Conservation (phyloP, 257 asterid genomes). For the Penstemon davidsonii region DNA sequence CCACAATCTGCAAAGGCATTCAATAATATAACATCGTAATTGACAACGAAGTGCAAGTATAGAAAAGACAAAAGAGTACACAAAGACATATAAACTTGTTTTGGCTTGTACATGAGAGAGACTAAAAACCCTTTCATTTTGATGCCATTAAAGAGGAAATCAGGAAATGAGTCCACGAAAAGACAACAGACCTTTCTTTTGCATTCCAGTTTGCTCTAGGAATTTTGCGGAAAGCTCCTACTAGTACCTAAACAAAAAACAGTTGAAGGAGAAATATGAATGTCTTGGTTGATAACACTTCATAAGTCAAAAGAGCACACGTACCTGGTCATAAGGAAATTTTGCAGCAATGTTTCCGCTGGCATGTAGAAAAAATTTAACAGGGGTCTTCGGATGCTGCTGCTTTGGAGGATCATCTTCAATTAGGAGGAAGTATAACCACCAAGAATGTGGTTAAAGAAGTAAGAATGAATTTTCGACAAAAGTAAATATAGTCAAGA, state of each 20-base stretch:
- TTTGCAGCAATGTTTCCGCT: slow-evolving; percentile 78
- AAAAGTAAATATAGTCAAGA: slow-evolving; percentile 1
- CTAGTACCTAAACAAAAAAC: slow-evolving; percentile 46
- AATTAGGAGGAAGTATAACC: slow-evolving; percentile 15
- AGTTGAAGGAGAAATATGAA: slow-evolving; percentile 24
- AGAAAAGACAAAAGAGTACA: slow-evolving; percentile 12
- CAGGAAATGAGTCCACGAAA: slow-evolving; percentile 14
- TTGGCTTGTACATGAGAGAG: slow-evolving; percentile 8
- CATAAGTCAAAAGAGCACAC: slow-evolving; percentile 20
- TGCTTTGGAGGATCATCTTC: slow-evolving; percentile 47
- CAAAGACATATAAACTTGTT: slow-evolving; percentile 15
- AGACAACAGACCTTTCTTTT: slow-evolving; percentile 69
- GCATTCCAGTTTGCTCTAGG: slow-evolving; percentile 81
- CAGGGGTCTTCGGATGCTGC: slow-evolving; percentile 43
- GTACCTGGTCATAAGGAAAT: slow-evolving; percentile 70
- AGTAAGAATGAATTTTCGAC: neutral
- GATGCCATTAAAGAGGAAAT: slow-evolving; percentile 14
- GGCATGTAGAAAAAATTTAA: slow-evolving; percentile 74
- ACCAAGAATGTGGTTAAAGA: slow-evolving; percentile 15
- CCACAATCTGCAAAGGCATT: slow-evolving; percentile 70
- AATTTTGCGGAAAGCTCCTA: slow-evolving; percentile 66
- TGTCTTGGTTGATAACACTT: slow-evolving; percentile 15
- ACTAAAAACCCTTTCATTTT: neutral
- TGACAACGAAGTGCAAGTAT: slow-evolving; percentile 20
- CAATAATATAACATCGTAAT: slow-evolving; percentile 10